Evolutionary conservation across 352 stramenopile species (phyloP).

Genomic region (Phytophthora macrochlamydospora): DNA sequence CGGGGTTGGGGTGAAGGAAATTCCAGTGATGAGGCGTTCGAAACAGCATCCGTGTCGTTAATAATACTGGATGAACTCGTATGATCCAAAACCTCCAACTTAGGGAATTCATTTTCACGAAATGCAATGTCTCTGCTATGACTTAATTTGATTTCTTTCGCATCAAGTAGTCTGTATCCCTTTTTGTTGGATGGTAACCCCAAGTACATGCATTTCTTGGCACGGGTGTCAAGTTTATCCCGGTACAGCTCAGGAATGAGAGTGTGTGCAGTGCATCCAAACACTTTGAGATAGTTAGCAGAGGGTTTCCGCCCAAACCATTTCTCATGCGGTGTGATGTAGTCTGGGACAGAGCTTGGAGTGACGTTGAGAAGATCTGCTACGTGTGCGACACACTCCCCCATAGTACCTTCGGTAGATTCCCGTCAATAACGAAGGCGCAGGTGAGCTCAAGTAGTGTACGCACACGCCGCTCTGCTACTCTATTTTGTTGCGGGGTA

Average conservation of each 20-base stretch:
- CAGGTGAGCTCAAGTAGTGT: slow-evolving; percentile 12
- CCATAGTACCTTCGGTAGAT: slow-evolving; percentile 8
- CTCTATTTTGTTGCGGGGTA: slow-evolving; percentile 18
- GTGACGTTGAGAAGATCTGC: slow-evolving; percentile 13
- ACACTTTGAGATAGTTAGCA: slow-evolving; percentile 4
- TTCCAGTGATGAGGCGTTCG: no score
- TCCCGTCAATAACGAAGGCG: slow-evolving; percentile 13
- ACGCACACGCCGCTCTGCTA: slow-evolving; percentile 20
- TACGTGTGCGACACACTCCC: slow-evolving; percentile 3
- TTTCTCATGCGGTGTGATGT: slow-evolving; percentile 13
- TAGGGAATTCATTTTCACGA: slow-evolving; percentile 7
- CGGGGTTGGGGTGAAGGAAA: not conserved
- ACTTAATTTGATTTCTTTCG: slow-evolving; percentile 10
- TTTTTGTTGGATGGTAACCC: slow-evolving; percentile 17
- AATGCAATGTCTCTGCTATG: slow-evolving; percentile 16
- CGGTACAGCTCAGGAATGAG: slow-evolving; percentile 4
- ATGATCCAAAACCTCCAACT: slow-evolving; percentile 5
- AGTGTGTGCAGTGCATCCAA: slow-evolving; percentile 3
- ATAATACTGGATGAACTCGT: no score
- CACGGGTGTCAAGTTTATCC: not conserved
- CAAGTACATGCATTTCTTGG: slow-evolving; percentile 8
- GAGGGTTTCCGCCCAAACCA: slow-evolving; percentile 16
- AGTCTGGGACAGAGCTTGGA: slow-evolving; percentile 13
- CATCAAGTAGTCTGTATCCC: slow-evolving; percentile 13
- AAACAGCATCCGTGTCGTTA: no score